Conservation (phyloP, 148 eudicot species). For the Chenopodium formosanum region DNA sequence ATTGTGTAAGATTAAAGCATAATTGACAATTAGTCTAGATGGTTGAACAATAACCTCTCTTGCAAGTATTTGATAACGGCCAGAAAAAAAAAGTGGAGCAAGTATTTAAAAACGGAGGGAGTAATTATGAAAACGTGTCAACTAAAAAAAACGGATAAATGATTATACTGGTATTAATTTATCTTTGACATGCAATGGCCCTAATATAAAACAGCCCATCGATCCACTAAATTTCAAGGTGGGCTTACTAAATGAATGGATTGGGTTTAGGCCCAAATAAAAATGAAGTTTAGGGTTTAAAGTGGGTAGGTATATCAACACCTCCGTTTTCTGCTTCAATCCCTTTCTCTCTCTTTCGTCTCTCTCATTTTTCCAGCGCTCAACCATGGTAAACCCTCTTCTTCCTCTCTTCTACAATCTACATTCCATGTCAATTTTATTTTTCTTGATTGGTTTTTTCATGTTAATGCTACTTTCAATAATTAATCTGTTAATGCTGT, state of each 20-base stretch:
- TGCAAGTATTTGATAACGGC: no score
- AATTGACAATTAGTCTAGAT: no score
- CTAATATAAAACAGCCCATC: neutral
- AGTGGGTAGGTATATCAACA: neutral
- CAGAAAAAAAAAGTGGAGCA: no score
- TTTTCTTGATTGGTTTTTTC: no score
- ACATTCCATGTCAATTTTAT: no score
- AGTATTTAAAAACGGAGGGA: no score
- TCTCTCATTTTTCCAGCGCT: neutral
- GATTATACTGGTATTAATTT: no score
- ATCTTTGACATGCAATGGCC: neutral
- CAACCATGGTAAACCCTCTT: slow-evolving; percentile 9
- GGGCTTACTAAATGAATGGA: neutral
- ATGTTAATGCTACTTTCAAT: neutral
- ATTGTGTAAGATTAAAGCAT: no score
- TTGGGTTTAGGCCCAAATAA: neutral
- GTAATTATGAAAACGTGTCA: no score
- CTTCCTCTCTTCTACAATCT: neutral
- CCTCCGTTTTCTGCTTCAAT: neutral
- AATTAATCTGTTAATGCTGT: no score
- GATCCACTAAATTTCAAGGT: neutral
- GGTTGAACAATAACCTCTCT: no score
- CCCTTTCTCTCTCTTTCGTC: neutral
- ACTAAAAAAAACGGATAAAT: no score
- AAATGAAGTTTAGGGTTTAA: slow-evolving; percentile 10